Evolutionary conservation across 768 basidiomycete genomes (phyloP).

Genomic region (Russula sp.): DNA sequence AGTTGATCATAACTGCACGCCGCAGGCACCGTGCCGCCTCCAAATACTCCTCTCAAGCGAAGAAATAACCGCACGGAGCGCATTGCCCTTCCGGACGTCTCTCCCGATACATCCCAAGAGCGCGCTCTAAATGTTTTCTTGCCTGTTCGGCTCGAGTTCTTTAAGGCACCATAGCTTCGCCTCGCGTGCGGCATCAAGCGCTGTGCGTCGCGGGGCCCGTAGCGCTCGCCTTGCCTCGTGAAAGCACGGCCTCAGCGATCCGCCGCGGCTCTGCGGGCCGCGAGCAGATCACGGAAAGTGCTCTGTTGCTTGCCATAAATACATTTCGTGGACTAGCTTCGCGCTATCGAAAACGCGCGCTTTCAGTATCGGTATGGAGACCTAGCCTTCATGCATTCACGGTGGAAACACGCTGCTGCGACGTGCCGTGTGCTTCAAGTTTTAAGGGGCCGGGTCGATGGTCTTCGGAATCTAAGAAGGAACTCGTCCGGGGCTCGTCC

Average conservation of each 20-base stretch:
- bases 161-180: conserved; percentile 96
- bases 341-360: too few species aligned
- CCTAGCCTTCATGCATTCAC: too few species aligned
- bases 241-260: conserved; percentile 66
- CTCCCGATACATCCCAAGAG: conserved; percentile 80
- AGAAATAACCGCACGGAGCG: conserved; percentile 85
- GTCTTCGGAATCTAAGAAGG: too few species aligned
- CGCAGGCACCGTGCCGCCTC: conserved; percentile 65
- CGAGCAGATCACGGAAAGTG: conserved; percentile 79
- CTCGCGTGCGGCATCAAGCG: conserved; percentile 65
- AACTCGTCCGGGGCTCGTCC: too few species aligned
- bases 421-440: too few species aligned
- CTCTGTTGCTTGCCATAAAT: conserved; percentile 81
- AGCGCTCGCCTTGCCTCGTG: conserved; percentile 49
- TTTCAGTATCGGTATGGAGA: too few species aligned
- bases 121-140: conserved; percentile 69
- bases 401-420: too few species aligned
- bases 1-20: conserved; percentile 83
- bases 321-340: too few species aligned
- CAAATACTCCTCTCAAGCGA: conserved; percentile 60
- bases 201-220: conserved; percentile 43
- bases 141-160: conserved; percentile 77
- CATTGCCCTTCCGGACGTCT: conserved; percentile 86
- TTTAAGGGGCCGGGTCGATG: too few species aligned
- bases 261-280: conserved; percentile 82